Percentiles rank a stretch among this genome's conserved stretches.
phyloP scores from a whole-genome alignment of 495 filamentous ascomycete genomes.

The Margaritispora aquatica region DNA sequence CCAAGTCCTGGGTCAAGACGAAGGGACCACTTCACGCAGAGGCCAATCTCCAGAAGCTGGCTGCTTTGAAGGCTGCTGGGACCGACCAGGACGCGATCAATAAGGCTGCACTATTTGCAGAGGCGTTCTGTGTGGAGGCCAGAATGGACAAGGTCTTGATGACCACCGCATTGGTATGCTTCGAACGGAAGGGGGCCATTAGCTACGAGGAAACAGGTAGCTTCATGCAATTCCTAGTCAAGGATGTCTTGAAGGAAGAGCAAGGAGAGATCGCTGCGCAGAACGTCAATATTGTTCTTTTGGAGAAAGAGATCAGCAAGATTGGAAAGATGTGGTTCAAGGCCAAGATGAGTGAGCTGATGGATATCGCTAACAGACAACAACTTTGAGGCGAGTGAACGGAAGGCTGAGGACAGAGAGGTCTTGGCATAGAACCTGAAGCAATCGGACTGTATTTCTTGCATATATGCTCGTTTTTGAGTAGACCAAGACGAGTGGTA shows the following conservation, averaged over 20 bases:
- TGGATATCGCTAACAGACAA: no score
- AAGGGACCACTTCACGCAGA: constrained; percentile 26
- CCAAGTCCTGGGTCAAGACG: constrained; percentile 28
- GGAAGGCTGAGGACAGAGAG: no score
- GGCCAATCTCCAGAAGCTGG: constrained; percentile 16
- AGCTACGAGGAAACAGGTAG: neutral
- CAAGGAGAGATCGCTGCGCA: neutral
- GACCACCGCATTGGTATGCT: no score
- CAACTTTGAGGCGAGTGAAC: no score
- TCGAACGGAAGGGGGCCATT: neutral
- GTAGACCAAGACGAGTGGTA: no score
- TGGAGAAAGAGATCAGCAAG: constrained; percentile 6
- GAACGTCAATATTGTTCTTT: neutral
- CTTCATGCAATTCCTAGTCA: constrained; percentile 10
- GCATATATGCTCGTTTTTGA: no score
- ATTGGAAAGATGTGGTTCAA: neutral
- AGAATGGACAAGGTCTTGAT: constrained; percentile 27
- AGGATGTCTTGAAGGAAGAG: constrained; percentile 13
- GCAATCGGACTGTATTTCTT: no score
- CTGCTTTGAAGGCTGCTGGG: constrained; percentile 3
- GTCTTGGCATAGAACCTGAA: no score
- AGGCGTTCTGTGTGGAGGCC: constrained; percentile 26
- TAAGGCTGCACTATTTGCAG: constrained; percentile 17
- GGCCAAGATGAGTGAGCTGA: neutral
- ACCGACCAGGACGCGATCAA: constrained; percentile 4